Conservation (phyloP, 495 filamentous ascomycete genomes). For the Sabuloglossum arenarium region DNA sequence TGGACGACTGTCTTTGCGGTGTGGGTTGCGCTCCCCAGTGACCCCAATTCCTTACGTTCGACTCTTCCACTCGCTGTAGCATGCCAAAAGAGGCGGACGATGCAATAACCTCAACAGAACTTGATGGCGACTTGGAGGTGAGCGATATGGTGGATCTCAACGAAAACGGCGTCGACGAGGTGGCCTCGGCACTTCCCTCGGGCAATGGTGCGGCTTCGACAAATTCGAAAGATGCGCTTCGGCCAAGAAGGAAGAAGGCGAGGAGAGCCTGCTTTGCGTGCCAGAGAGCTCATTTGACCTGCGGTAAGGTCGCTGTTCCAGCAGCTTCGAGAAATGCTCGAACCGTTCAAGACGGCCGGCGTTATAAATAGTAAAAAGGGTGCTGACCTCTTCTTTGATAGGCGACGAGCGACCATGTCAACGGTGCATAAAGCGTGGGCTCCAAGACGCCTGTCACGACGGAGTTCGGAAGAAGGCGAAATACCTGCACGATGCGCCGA, state of each 20-base stretch:
- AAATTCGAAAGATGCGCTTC: constrained; percentile 55
- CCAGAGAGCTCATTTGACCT: constrained; percentile 92
- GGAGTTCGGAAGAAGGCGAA: constrained; percentile 97
- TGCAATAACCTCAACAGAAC: constrained; percentile 23
- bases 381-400: constrained; percentile 13
- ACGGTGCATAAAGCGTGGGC: constrained; percentile 79
- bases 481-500: constrained; percentile 88
- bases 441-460: constrained; percentile 81
- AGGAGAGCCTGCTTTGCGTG: constrained; percentile 89
- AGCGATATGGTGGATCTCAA: constrained; percentile 34
- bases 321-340: background rate
- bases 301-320: constrained; percentile 44
- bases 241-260: constrained; percentile 88
- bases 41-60: background rate
- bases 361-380: constrained; percentile 4
- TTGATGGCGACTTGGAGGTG: constrained; percentile 27
- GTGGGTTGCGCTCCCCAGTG: background rate
- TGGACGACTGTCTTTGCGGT: background rate
- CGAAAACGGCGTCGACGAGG: constrained; percentile 32
- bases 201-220: constrained; percentile 27
- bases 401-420: constrained; percentile 81
- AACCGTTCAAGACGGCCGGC: constrained; percentile 6
- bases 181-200: constrained; percentile 29
- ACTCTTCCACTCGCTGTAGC: constrained; percentile 10
- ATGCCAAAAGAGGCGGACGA: constrained; percentile 33